A percentile compares a stretch with the other conserved stretches of the same genome.
Evolutionary conservation across 1,139 yeast species (phyloP).

Genomic region (Hansenula sp.): DNA sequence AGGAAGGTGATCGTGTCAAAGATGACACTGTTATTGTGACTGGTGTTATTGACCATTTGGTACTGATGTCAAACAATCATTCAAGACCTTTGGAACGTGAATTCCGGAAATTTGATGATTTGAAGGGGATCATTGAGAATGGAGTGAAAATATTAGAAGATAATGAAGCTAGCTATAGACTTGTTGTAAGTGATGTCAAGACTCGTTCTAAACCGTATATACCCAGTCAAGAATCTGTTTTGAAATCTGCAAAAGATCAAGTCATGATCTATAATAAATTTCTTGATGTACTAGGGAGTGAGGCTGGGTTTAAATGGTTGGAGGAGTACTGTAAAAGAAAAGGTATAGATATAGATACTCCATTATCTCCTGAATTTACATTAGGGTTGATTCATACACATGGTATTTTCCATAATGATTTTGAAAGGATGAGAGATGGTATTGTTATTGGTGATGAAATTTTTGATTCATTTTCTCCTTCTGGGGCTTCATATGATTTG

Average conservation of each 20-base stretch:
- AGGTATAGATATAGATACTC: slow-evolving; percentile 44
- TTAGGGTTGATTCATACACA: slow-evolving; percentile 35
- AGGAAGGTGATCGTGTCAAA: slow-evolving; percentile 16
- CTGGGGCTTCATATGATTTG: slow-evolving; percentile 8
- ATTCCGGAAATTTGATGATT: slow-evolving; percentile 23
- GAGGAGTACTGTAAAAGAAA: slow-evolving; percentile 43
- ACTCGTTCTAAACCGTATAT: slow-evolving; percentile 41
- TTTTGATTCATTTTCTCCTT: slow-evolving; percentile 28
- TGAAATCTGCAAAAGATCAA: slow-evolving; percentile 49
- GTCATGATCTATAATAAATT: slow-evolving; percentile 51
- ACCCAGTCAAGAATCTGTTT: slow-evolving; percentile 46
- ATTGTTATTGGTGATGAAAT: slow-evolving; percentile 36
- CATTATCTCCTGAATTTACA: slow-evolving; percentile 38
- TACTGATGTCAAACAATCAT: slow-evolving; percentile 20
- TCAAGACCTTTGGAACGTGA: slow-evolving; percentile 26
- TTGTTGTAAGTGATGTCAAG: slow-evolving; percentile 52
- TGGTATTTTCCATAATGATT: slow-evolving; percentile 38
- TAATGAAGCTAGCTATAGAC: slow-evolving; percentile 18
- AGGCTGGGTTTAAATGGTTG: slow-evolving; percentile 32
- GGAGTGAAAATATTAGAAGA: slow-evolving; percentile 20
- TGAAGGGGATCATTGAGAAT: slow-evolving; percentile 23
- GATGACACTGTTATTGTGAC: slow-evolving; percentile 42
- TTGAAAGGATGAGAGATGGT: slow-evolving; percentile 43
- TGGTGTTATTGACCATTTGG: slow-evolving; percentile 59
- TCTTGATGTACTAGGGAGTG: slow-evolving; percentile 33